Evolutionary conservation across 208 protist species (phyloP).

Genomic region (Herpetomonas tarakana): DNA sequence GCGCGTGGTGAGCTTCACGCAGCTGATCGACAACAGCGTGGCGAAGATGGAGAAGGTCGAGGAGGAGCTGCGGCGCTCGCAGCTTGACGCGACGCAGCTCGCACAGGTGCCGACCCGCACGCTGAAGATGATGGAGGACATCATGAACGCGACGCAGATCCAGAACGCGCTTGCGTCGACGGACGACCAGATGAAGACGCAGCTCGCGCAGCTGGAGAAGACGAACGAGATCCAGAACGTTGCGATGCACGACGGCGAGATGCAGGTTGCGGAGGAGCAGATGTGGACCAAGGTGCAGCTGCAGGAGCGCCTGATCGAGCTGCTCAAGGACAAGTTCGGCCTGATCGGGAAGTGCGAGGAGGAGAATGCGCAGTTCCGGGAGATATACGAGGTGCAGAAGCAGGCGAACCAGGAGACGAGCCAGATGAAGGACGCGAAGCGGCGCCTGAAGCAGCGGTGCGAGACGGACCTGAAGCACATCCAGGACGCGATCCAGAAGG

Average conservation of each 20-base stretch:
- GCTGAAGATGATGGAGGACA: slow-evolving; percentile 77
- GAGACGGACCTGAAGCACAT: slow-evolving; percentile 72
- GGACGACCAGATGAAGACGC: slow-evolving; percentile 78
- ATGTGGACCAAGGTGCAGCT: slow-evolving; percentile 83
- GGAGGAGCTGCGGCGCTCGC: slow-evolving; percentile 51
- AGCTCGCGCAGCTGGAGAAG: slow-evolving; percentile 75
- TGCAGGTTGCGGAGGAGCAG: slow-evolving; percentile 84
- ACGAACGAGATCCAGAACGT: slow-evolving; percentile 81
- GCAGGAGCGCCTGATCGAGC: slow-evolving; percentile 75
- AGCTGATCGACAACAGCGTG: slow-evolving; percentile 75
- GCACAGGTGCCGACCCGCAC: slow-evolving; percentile 55
- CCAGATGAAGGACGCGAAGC: slow-evolving; percentile 78
- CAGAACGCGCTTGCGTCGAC: slow-evolving; percentile 70
- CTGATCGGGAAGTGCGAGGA: slow-evolving; percentile 73
- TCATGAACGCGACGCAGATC: slow-evolving; percentile 79
- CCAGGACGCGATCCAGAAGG: too few relatives aligned
- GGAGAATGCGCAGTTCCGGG: slow-evolving; percentile 73
- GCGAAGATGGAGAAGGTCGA: slow-evolving; percentile 83
- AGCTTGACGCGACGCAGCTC: slow-evolving; percentile 71
- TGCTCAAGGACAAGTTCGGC: slow-evolving; percentile 75
- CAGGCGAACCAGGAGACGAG: slow-evolving; percentile 71
- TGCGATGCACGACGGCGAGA: slow-evolving; percentile 78
- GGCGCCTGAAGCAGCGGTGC: slow-evolving; percentile 71
- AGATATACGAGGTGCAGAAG: slow-evolving; percentile 81
- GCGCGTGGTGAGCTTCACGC: slow-evolving; percentile 71